phyloP scores from a whole-genome alignment of 345 rosid genomes.

The Schrenkiella parvula region DNA sequence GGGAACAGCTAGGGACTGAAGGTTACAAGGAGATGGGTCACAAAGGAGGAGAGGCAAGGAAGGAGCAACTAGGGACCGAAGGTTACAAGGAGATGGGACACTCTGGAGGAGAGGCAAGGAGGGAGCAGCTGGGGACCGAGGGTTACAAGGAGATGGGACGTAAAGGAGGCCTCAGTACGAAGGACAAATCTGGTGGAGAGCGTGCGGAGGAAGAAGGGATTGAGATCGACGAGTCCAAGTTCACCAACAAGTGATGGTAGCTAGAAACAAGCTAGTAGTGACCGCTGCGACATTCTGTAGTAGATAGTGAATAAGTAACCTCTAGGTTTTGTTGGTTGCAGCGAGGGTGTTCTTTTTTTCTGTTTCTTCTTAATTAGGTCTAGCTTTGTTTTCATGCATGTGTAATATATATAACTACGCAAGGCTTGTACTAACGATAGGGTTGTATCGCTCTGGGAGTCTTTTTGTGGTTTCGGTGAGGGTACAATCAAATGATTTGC shows the following conservation, averaged over 20 bases:
- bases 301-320: conserved; percentile 22
- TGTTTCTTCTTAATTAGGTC: not conserved
- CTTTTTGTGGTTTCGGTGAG: conserved; percentile 1
- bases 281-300: conserved; percentile 14
- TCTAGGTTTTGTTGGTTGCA: conserved; percentile 3
- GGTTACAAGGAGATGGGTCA: conserved; percentile 68
- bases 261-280: not conserved
- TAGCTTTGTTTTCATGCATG: not conserved
- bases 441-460: not conserved
- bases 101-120: conserved; percentile 63
- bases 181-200: conserved; percentile 56
- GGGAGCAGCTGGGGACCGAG: conserved; percentile 62
- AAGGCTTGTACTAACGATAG: conserved; percentile 6
- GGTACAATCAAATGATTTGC: conserved; percentile 23
- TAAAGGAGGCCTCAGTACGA: conserved; percentile 62
- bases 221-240: conserved; percentile 63
- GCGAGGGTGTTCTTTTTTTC: not conserved
- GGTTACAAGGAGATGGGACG: conserved; percentile 80
- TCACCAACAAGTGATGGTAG: conserved; percentile 32
- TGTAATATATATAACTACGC: not conserved
- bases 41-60: conserved; percentile 53
- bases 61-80: conserved; percentile 50
- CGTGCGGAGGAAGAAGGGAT: conserved; percentile 62
- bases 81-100: conserved; percentile 58
- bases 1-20: conserved; percentile 61